Conservation (phyloP, 1,139 yeast species). For the Magnusiomyces sp. region DNA sequence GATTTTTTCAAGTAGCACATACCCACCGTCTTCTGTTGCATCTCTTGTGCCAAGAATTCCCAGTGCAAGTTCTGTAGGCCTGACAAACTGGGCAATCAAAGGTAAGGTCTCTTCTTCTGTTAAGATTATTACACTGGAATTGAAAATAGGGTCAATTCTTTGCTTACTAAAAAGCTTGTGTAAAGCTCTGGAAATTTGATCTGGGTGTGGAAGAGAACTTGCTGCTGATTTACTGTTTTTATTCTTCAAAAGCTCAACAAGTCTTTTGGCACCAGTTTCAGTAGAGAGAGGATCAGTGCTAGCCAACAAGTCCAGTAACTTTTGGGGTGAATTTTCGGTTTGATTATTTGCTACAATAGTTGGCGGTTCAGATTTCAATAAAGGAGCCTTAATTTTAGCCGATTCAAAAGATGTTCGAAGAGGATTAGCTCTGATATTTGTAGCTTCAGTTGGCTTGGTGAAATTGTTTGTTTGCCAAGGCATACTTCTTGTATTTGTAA, state of each 20-base stretch:
- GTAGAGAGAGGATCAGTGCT: background rate
- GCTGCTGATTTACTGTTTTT: background rate
- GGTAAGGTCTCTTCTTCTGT: background rate
- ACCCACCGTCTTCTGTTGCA: background rate
- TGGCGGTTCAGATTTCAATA: background rate
- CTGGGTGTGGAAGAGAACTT: background rate
- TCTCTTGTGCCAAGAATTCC: background rate
- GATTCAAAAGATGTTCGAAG: background rate
- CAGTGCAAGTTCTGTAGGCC: conserved; percentile 4
- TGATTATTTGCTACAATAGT: background rate
- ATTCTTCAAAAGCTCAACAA: background rate
- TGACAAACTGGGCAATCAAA: background rate
- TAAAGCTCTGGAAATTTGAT: background rate
- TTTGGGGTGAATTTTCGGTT: background rate
- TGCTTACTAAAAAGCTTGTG: conserved; percentile 1
- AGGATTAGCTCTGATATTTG: background rate
- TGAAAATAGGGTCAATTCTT: background rate
- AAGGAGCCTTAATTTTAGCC: background rate
- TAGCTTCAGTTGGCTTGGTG: background rate
- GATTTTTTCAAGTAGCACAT: background rate
- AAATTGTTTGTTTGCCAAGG: background rate
- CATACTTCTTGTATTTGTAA: background rate
- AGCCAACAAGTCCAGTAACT: background rate
- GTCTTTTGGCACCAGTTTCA: background rate
- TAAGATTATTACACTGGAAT: background rate